Conservation (phyloP, 371 early-diverging fungal genomes). For the Phascolomyces articulosus region DNA sequence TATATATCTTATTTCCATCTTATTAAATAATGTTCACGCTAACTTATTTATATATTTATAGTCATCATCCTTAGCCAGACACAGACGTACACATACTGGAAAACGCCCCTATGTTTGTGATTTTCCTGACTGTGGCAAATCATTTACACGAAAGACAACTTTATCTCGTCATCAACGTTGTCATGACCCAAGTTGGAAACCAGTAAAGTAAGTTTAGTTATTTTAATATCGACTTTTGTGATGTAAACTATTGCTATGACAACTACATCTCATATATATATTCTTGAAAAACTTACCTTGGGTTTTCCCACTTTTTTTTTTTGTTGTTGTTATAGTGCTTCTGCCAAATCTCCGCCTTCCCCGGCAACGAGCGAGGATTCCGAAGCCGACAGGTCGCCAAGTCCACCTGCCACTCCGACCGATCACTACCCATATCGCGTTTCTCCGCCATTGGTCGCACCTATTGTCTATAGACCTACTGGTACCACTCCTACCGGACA, state of each 20-base stretch:
- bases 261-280: too few species aligned
- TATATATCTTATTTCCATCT: too few species aligned
- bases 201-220: constrained; percentile 18
- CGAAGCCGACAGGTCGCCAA: constrained; percentile 37
- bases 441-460: constrained; percentile 17
- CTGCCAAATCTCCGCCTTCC: constrained; percentile 26
- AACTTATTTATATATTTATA: constrained; percentile 10
- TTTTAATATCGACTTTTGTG: background rate
- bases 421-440: constrained; percentile 25
- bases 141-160: constrained; percentile 66
- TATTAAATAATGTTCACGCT: too few species aligned
- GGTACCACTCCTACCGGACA: background rate
- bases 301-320: background rate
- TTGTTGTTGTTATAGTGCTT: background rate
- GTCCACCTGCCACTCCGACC: constrained; percentile 24
- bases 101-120: constrained; percentile 44
- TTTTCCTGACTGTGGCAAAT: constrained; percentile 49
- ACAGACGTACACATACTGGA: constrained; percentile 45
- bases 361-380: constrained; percentile 38
- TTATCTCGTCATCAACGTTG: constrained; percentile 62
- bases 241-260: background rate
- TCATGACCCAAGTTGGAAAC: constrained; percentile 30
- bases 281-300: background rate
- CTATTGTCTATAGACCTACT: constrained; percentile 23
- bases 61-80: constrained; percentile 45